phyloP scores from a whole-genome alignment of 441 rosid species.

The Erysimum cheiri region DNA sequence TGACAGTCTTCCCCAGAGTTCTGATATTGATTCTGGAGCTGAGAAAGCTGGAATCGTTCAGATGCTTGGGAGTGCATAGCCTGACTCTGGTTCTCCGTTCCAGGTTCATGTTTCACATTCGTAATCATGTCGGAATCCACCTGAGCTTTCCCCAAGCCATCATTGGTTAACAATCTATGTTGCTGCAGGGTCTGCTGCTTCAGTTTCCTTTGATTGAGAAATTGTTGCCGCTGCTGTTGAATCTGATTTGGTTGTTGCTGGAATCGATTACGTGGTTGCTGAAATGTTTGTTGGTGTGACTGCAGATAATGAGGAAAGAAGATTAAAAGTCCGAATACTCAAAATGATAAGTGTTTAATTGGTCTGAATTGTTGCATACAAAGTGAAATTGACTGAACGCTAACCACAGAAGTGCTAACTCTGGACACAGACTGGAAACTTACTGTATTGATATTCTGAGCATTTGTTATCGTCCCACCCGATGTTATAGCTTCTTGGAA shows the following conservation, averaged over 20 bases:
- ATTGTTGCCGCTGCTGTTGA: conserved; percentile 66
- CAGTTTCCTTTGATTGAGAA: conserved; percentile 48
- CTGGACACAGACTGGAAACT: conserved; percentile 66
- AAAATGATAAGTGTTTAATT: conserved; percentile 51
- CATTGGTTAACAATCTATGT: conserved; percentile 55
- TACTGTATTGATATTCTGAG: conserved; percentile 36
- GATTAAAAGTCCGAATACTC: conserved; percentile 66
- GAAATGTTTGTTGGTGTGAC: conserved; percentile 67
- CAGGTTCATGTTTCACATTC: conserved; percentile 79
- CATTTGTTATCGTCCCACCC: conserved; percentile 52
- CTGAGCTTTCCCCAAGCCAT: conserved; percentile 68
- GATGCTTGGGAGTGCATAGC: conserved; percentile 62
- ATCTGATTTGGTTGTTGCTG: conserved; percentile 73
- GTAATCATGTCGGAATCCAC: conserved; percentile 56
- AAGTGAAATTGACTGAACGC: conserved; percentile 62
- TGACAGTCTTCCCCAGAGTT: conserved; percentile 60
- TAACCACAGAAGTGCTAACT: conserved; percentile 57
- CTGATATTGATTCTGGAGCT: conserved; percentile 72
- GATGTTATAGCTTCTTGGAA: conserved; percentile 60
- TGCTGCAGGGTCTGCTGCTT: conserved; percentile 77
- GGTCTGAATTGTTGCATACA: conserved; percentile 57
- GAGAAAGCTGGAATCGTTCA: conserved; percentile 65
- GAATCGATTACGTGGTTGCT: conserved; percentile 67
- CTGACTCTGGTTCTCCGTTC: conserved; percentile 60
- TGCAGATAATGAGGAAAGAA: conserved; percentile 49